Conservation (phyloP, 83 land plant genomes). For the Picea mariana region DNA sequence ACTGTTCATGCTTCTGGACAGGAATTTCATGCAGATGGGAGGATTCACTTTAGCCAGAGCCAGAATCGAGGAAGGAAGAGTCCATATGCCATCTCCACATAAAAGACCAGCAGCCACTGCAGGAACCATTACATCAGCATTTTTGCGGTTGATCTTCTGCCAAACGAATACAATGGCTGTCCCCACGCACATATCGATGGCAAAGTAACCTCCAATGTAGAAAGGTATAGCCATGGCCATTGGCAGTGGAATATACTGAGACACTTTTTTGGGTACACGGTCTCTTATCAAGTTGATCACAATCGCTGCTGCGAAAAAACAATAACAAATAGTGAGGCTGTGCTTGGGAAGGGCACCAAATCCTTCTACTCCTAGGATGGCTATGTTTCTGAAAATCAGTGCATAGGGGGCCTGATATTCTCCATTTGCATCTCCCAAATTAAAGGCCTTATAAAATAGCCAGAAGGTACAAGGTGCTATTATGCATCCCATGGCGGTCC, state of each 20-base stretch:
- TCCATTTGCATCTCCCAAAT: slow-evolving; percentile 25
- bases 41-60: slow-evolving; percentile 26
- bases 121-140: slow-evolving; percentile 22
- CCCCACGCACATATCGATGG: slow-evolving; percentile 59
- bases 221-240: slow-evolving; percentile 70
- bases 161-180: slow-evolving; percentile 35
- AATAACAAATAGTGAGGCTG: slow-evolving; percentile 36
- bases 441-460: slow-evolving; percentile 50
- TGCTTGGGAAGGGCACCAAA: slow-evolving; percentile 23
- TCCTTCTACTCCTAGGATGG: slow-evolving; percentile 47
- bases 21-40: background rate
- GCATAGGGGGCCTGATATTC: slow-evolving; percentile 47
- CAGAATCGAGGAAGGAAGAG: slow-evolving; percentile 38
- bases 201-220: slow-evolving; percentile 50
- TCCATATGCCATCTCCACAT: slow-evolving; percentile 59
- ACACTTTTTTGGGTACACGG: slow-evolving; percentile 16
- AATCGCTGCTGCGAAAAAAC: slow-evolving; percentile 34
- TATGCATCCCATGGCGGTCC: slow-evolving; percentile 55
- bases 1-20: background rate
- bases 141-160: slow-evolving; percentile 24
- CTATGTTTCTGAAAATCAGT: slow-evolving; percentile 39
- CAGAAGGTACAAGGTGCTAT: slow-evolving; percentile 51
- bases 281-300: slow-evolving; percentile 26
- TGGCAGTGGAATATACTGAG: slow-evolving; percentile 40
- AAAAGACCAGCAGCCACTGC: slow-evolving; percentile 57